Percentiles rank a stretch among this genome's conserved stretches.
phyloP scores from a whole-genome alignment of 352 stramenopile genomes.

The Pythium chondricola region DNA sequence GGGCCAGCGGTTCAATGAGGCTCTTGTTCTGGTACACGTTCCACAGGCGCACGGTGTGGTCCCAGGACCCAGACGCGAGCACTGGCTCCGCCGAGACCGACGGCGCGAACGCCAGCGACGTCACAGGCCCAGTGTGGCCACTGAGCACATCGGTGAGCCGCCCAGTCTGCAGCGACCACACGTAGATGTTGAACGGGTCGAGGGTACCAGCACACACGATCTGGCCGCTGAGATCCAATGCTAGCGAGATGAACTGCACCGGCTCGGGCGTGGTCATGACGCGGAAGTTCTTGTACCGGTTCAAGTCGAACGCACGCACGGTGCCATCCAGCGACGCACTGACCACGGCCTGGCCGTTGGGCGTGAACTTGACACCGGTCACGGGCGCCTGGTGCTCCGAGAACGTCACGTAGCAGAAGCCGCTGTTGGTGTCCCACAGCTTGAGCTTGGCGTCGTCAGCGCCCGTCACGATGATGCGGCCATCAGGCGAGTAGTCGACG shows the following conservation, averaged over 20 bases:
- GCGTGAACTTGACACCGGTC: conserved; percentile 93
- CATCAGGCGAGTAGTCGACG: conserved; percentile 97
- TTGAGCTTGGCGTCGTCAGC: conserved; percentile 98
- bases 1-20: conserved; percentile 93
- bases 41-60: conserved; percentile 98
- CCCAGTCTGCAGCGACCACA: conserved; percentile 96
- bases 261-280: conserved; percentile 95
- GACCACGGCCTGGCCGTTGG: conserved; percentile 90
- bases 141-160: conserved; percentile 97
- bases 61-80: conserved; percentile 96
- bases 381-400: conserved; percentile 95
- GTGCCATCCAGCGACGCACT: conserved; percentile 98
- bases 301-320: conserved; percentile 97
- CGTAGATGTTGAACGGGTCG: conserved; percentile 97
- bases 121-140: conserved; percentile 96
- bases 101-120: conserved; percentile 89
- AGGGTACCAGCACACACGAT: conserved; percentile 93
- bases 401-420: conserved; percentile 99
- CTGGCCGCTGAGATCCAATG: conserved; percentile 96
- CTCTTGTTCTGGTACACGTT: conserved; percentile 97
- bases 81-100: conserved; percentile 72
- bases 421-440: conserved; percentile 96
- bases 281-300: conserved; percentile 99
- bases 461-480: conserved; percentile 94
- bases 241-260: conserved; percentile 97